Base-by-base conservation (phyloP, 2,329 filamentous ascomycete species). In the Talaromyces albobiverticillius region DNA sequence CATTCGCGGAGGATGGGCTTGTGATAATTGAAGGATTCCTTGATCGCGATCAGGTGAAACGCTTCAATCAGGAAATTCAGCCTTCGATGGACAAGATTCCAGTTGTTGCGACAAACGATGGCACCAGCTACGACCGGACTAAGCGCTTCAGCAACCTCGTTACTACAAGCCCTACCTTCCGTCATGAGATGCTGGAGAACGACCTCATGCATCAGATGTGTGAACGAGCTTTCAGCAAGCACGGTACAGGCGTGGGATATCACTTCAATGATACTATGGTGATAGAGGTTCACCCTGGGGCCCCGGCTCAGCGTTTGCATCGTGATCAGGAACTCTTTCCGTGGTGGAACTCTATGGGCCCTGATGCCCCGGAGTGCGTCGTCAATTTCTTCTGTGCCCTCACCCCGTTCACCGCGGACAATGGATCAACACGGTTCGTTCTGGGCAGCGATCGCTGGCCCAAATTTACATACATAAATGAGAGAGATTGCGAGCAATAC, bases 201-300 rank as follows among this genome's bases (percentile, higher is more conserved):
- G 62, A 66, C 20, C 40, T 68, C 36, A 60, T 68, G 32, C 66
- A 68, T 59, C 29, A 59, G 16, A 48, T 66, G 23, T 66, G 63
- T 48, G 55, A 58, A 40, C 11, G 16, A 14, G n/a, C 18, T 8
- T 49, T 49, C 29, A 22, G 46, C 16, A 26, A 34, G 22, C 20
- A 13, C 16, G 46, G 29, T 18, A 9, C 10, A 8, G 29, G 25
- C 36, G n/a, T 40, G 36, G 45, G 45, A 11, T 53, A 53, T 20
- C 36, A 32, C 26, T 18, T 53, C 13, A 31, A 22, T 38, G 22
- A 26, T n/a, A 23, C 51, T 4, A 36, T 18, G n/a, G 41, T 46
- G 4, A 25, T 53, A 4, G 29, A 53, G 32, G 23, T 46, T 2
- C 16, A 32, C 14, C 51, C 51, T 14, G 40, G 51, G 9, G 16